These are phyloP conservation scores for Coniella vitis DNA, from an alignment of 2,329 filamentous ascomycete genomes.

Conservation along the genomic window DNA sequence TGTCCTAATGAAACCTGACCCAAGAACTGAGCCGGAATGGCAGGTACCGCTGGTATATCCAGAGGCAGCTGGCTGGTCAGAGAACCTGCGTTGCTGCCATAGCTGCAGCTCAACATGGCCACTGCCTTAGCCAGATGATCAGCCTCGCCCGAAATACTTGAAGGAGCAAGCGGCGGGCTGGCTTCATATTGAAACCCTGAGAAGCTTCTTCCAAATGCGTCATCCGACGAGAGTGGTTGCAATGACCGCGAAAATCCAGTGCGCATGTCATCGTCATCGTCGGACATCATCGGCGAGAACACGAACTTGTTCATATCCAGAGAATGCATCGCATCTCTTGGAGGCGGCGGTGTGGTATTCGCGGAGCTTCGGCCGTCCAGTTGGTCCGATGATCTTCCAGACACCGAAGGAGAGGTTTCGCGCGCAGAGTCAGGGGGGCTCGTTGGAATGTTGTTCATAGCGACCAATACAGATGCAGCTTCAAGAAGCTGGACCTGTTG, in stretches of 20 bases:
- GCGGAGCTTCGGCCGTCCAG: conserved; percentile 76
- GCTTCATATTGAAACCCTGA: conserved; percentile 68
- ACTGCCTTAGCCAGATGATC: conserved; percentile 82
- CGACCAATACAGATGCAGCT: conserved; percentile 89
- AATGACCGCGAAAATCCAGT: conserved; percentile 69
- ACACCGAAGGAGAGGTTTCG: conserved; percentile 70
- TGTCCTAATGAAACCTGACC: conserved; percentile 54
- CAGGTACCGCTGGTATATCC: conserved; percentile 81
- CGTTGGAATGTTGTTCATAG: conserved; percentile 62
- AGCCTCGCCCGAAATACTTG: conserved; percentile 68
- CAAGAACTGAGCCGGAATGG: conserved; percentile 74
- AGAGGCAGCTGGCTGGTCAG: conserved; percentile 55
- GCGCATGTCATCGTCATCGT: conserved; percentile 53
- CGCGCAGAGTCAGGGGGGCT: conserved; percentile 60
- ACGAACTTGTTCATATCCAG: conserved; percentile 28
- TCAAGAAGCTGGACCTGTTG: conserved; percentile 97
- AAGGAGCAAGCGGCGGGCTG: conserved; percentile 73
- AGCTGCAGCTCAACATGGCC: conserved; percentile 84
- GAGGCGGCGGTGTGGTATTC: conserved; percentile 87
- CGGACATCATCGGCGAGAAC: conserved; percentile 38
- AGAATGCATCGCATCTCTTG: conserved; percentile 55
- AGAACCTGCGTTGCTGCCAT: conserved; percentile 66
- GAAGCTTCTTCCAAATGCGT: conserved; percentile 48
- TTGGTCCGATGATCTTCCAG: conserved; percentile 65
- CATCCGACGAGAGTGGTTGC: conserved; percentile 60